Evolutionary conservation across 768 basidiomycete species (phyloP).

Genomic region (Pleurotus djamor): DNA sequence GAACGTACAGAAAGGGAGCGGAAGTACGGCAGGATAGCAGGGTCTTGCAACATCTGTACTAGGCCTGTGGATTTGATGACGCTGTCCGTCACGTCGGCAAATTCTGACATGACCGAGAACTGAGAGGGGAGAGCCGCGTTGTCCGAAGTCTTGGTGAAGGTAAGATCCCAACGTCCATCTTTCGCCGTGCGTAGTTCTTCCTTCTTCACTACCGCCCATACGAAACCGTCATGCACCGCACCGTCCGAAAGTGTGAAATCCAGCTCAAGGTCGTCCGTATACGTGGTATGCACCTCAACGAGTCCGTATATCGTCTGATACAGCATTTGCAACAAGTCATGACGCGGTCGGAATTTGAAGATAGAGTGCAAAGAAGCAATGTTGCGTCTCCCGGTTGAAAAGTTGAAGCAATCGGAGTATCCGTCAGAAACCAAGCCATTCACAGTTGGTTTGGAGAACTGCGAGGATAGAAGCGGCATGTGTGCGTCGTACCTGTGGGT

Average conservation of each 20-base stretch:
- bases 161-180: conserved; percentile 82
- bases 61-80: conserved; percentile 62
- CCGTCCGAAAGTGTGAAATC: conserved; percentile 71
- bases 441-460: conserved; percentile 72
- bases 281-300: conserved; percentile 74
- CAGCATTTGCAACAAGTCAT: conserved; percentile 70
- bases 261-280: conserved; percentile 68
- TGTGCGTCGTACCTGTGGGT: conserved; percentile 58
- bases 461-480: conserved; percentile 52
- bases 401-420: conserved; percentile 77
- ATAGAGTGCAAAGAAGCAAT: conserved; percentile 77
- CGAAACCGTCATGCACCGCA: conserved; percentile 57
- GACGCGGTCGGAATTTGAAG: conserved; percentile 76
- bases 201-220: conserved; percentile 85
- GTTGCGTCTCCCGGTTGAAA: conserved; percentile 83
- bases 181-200: conserved; percentile 70
- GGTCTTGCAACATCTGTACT: conserved; percentile 56
- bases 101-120: conserved; percentile 86
- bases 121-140: conserved; percentile 55
- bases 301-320: conserved; percentile 63
- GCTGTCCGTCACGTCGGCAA: conserved; percentile 80
- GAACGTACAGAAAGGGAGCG: conserved; percentile 80
- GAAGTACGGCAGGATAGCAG: conserved; percentile 72
- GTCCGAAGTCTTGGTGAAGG: conserved; percentile 80
- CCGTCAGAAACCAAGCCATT: conserved; percentile 64